Evolutionary conservation across 768 basidiomycete genomes (phyloP), one percentile per base, ranked within the genome.

Genomic region (Mycena alexandri): DNA sequence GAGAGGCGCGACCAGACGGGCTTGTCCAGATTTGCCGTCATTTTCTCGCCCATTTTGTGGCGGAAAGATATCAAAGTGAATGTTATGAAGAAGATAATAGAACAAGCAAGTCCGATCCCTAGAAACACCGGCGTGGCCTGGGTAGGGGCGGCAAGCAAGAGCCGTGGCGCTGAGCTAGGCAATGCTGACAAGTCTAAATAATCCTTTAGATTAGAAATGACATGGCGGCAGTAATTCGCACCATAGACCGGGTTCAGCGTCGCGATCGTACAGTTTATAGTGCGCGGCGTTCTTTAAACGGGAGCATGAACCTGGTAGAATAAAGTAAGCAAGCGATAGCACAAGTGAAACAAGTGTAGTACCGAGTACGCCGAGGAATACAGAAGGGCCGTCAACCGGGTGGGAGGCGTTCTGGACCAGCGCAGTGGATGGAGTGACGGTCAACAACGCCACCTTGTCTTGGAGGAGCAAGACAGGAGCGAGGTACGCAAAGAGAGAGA

Each of bases 361-460:
- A 88, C 92, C 93, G 47, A 94, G 77, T 13, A 86, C 74, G 21
- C 93, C 93, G 48, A 93, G 74, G 73, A 89, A 87, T 41, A 91
- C 76, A 53, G 85, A 89, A 4, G 93, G 90, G 9, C 93, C 93
- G 75, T 93, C 92, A 13, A 89, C 78, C 22, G 70, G 73, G 52
- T 74, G 64, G 12, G 76, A 70, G 2, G 78, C 75, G 44, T 79
- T 67, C 65, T 81, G 78, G 33, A 74, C 69, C 60, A 81, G 66
- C 0, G 72, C 70, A 11, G 83, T 79, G 2, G 89, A 89, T 13
- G 91, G 91, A 3, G 83, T 82, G 4, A 94, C 89, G 2, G 82
- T 86, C 50, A 93, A 79, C 41, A 94, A 82, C 8, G 90, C 83
- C 21, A 94, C 91, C 70, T 84, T 83, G 70, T 83, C 82, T 36